Percentiles rank a stretch among this genome's conserved stretches.
Evolutionary conservation across 2,329 filamentous ascomycete genomes (phyloP).

Genomic region (Ophiostoma piceae): DNA sequence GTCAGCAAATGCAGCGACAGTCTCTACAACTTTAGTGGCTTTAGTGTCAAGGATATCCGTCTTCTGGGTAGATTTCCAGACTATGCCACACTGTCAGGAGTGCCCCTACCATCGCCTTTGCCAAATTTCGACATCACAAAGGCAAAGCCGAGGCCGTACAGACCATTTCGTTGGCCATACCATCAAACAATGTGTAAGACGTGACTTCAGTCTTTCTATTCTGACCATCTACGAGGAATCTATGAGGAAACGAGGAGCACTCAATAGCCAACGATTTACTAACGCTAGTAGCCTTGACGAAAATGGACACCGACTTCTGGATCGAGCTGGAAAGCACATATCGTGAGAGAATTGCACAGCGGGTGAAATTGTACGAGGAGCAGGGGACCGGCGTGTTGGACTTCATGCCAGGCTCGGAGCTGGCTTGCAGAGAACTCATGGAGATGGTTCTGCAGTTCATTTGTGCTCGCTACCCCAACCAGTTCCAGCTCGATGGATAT

Average conservation of each 20-base stretch:
- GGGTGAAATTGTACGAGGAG: conserved; percentile 57
- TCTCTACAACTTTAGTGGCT: conserved; percentile 2
- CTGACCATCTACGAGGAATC: not conserved
- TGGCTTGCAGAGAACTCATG: conserved; percentile 81
- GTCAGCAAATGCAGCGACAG: conserved; percentile 6
- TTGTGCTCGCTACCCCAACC: conserved; percentile 69
- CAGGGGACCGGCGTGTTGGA: conserved; percentile 62
- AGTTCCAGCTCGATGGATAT: conserved; percentile 56
- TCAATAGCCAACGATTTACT: not conserved
- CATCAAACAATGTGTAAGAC: conserved; percentile 84
- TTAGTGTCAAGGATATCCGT: conserved; percentile 31
- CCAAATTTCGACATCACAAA: conserved; percentile 61
- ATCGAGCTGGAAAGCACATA: conserved; percentile 80
- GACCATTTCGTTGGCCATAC: conserved; percentile 78
- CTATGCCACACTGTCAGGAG: conserved; percentile 68
- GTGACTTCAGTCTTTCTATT: not conserved
- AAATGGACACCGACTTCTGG: conserved; percentile 80
- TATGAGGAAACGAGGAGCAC: too few species aligned
- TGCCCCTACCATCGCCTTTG: conserved; percentile 62
- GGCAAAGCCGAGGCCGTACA: conserved; percentile 67
- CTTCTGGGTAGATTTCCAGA: conserved; percentile 69
- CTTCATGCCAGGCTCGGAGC: conserved; percentile 65
- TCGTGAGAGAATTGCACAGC: conserved; percentile 59
- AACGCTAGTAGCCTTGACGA: conserved; percentile 60
- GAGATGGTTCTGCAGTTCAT: conserved; percentile 79